Conservation (phyloP, 768 basidiomycete species). For the Termitomyces sp. region DNA sequence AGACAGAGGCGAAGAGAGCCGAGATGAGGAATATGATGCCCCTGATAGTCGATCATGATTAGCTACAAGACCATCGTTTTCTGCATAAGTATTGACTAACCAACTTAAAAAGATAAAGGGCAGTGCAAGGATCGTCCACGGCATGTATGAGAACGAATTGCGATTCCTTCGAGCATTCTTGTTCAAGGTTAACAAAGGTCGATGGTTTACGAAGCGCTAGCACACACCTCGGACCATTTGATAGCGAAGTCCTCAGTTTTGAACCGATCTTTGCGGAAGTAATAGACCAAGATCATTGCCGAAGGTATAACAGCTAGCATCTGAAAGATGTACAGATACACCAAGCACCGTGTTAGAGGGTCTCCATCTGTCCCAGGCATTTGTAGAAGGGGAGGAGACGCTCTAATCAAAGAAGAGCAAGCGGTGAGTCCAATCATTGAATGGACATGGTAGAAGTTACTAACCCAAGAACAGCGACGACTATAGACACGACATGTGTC, state of each 20-base stretch:
- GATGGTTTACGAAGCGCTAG: neutral
- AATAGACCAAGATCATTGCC: neutral
- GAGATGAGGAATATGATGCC: neutral
- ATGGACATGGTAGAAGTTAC: neutral
- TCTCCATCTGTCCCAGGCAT: neutral
- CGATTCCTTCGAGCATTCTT: neutral
- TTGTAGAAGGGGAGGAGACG: neutral
- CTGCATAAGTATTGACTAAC: neutral
- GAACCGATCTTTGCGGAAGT: neutral
- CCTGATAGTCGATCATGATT: neutral
- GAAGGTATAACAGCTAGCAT: neutral
- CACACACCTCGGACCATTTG: neutral
- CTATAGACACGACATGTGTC: neutral
- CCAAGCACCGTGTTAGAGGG: neutral
- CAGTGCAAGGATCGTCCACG: neutral
- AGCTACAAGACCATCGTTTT: neutral
- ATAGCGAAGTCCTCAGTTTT: neutral
- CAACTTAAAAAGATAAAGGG: neutral
- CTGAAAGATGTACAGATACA: neutral
- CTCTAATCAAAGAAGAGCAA: neutral
- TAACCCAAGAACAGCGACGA: neutral
- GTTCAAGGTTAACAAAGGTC: neutral
- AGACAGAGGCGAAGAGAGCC: neutral
- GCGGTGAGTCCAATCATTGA: neutral
- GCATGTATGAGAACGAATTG: neutral